These are phyloP conservation scores for Calocybe indica DNA, from an alignment of 768 basidiomycete genomes.

Conservation along the genomic window DNA sequence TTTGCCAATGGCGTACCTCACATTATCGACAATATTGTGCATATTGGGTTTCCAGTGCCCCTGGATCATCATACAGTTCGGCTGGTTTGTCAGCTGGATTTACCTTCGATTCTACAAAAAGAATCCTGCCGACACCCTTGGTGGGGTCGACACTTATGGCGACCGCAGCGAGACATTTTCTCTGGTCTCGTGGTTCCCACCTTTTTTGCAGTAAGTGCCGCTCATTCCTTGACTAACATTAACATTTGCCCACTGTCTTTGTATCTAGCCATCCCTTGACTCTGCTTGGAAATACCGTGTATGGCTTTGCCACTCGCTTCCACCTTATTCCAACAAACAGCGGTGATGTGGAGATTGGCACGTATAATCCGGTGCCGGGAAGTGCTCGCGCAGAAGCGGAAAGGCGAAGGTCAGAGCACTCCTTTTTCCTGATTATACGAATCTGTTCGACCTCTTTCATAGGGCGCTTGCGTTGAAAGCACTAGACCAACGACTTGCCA, in stretches of 20 bases:
- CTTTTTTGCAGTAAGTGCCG: constrained; percentile 77
- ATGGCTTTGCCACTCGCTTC: constrained; percentile 60
- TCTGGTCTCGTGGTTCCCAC: constrained; percentile 95
- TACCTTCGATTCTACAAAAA: constrained; percentile 98
- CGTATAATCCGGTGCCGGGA: constrained; percentile 73
- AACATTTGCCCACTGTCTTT: not conserved
- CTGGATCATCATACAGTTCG: constrained; percentile 94
- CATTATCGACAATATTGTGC: constrained; percentile 81
- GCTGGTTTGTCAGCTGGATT: constrained; percentile 96
- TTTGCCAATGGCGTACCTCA: constrained; percentile 92
- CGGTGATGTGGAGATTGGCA: constrained; percentile 66
- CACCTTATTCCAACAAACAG: constrained; percentile 65
- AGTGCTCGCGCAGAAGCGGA: constrained; percentile 95
- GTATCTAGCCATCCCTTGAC: constrained; percentile 62
- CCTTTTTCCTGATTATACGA: not conserved
- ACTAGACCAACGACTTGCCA: constrained; percentile 87
- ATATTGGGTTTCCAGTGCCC: constrained; percentile 83
- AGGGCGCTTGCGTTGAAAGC: constrained; percentile 97
- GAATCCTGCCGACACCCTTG: constrained; percentile 57
- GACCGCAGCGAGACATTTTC: constrained; percentile 97
- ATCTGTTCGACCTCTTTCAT: constrained; percentile 9
- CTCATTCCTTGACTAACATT: not conserved
- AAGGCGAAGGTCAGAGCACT: constrained; percentile 66
- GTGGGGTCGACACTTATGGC: constrained; percentile 70
- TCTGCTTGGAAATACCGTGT: constrained; percentile 59